Conservation (phyloP, 768 basidiomycete genomes). For the Epithele typhae region DNA sequence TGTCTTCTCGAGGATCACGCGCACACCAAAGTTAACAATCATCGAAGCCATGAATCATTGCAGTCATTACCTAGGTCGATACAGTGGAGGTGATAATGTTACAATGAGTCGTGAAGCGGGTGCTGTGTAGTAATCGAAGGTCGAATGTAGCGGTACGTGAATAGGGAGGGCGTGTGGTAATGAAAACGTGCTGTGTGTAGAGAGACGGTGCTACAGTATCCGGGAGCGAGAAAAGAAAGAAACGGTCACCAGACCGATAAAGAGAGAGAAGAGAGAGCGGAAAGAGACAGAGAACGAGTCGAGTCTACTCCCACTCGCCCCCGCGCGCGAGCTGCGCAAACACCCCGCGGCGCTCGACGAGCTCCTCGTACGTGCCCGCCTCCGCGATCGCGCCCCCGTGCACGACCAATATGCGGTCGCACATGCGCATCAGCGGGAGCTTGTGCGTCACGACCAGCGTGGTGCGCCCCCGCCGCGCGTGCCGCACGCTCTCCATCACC, state of each 20-base stretch:
- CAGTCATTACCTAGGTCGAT: neutral
- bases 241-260: too few relatives aligned
- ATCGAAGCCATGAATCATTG: slow-evolving; percentile 1
- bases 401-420: slow-evolving; percentile 83
- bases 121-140: slow-evolving; percentile 6
- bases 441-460: slow-evolving; percentile 95
- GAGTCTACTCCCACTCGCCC: slow-evolving; percentile 56
- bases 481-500: slow-evolving; percentile 72
- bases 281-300: neutral
- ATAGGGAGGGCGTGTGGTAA: neutral
- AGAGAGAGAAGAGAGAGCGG: neutral
- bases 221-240: neutral
- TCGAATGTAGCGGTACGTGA: slow-evolving; percentile 12
- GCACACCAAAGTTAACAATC: too few relatives aligned
- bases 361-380: slow-evolving; percentile 68
- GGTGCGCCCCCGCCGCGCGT: slow-evolving; percentile 65
- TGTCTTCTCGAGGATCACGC: too few relatives aligned
- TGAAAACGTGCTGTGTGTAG: neutral
- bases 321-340: slow-evolving; percentile 77
- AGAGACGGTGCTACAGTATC: slow-evolving; percentile 16
- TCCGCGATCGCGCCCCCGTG: slow-evolving; percentile 76
- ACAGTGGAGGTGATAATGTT: slow-evolving; percentile 11
- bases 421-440: slow-evolving; percentile 83
- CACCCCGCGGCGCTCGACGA: slow-evolving; percentile 62
- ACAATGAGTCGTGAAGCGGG: slow-evolving; percentile 7